Evolutionary conservation across 2,329 filamentous ascomycete species (phyloP), one percentile per base, ranked within the genome.

Genomic region (Colletotrichum shisoi): DNA sequence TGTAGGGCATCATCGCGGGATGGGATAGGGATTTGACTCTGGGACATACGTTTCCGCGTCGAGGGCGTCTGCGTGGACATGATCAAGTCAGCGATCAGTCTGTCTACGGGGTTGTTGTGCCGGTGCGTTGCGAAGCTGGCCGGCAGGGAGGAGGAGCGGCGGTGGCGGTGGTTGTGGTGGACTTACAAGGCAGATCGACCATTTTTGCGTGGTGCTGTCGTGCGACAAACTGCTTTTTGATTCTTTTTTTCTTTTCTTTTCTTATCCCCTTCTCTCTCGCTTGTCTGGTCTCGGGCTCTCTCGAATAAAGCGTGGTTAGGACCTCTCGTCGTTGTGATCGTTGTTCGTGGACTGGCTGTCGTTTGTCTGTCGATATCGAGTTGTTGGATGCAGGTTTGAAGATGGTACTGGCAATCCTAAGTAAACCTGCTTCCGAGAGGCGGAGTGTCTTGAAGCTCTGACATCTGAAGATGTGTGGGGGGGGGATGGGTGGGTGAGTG

Each of bases 41-140:
- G 49, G 42, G 21, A 79, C 84, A 75, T 75, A 94, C 92, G 91
- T 97, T 84, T 99, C 95, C 74, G 95, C 95, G 82, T 99, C 95
- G 72, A 96, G 93, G 75, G 95, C 95, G 84, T 98, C 95, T 98
- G 81, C 68, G 57, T 17, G 57, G 70, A 75, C 62, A 42, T 39
- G 53, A 34, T 4, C 17, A 37, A 39, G 51, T 53, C 34, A 53
- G 51, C 51, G 51, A 53, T 11, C 34, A 21, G 12, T 39, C 34
- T 5, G n/a, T 21, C 17, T n/a, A 63, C 71, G 59, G 68, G 65
- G 49, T 17, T 31, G 8, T 15, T 21, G 40, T 4, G 11, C 24
- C 49, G 4, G 12, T 15, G 17, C 21, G 13, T 21, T 54, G 48
- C 11, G 48, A 11, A 17, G 49, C 46, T 58, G 42, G 37, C 7